phyloP scores from a whole-genome alignment of 2,329 filamentous ascomycete genomes.

The Apiospora arundinis region DNA sequence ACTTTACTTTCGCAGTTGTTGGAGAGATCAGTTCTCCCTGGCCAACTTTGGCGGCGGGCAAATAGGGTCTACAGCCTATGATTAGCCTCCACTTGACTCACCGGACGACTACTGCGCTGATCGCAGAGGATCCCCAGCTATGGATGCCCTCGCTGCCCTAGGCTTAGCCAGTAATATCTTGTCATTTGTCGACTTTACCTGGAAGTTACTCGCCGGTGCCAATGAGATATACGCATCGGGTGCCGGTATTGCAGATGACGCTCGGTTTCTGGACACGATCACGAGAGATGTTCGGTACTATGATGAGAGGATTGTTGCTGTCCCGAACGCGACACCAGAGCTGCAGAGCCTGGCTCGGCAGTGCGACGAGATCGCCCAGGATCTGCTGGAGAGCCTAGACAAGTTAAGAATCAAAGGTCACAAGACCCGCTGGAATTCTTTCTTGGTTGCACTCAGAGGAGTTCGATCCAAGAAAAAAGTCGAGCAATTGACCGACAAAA shows the following conservation, averaged over 20 bases:
- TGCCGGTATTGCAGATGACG: background rate
- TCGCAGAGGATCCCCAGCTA: background rate
- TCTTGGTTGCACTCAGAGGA: background rate
- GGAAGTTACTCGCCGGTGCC: background rate
- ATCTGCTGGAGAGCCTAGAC: background rate
- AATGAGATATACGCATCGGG: background rate
- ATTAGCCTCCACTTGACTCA: background rate
- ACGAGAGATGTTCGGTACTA: background rate
- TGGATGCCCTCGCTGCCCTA: background rate
- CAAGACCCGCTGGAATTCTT: background rate
- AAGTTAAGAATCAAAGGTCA: background rate
- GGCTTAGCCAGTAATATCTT: background rate
- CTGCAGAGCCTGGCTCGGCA: background rate
- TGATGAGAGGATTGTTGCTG: too few relatives aligned
- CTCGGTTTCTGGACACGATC: background rate
- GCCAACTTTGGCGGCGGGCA: too few relatives aligned
- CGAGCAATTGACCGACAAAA: background rate
- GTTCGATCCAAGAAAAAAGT: background rate
- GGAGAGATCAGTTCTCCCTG: too few relatives aligned
- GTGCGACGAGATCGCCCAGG: background rate
- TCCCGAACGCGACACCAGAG: background rate
- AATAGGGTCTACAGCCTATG: background rate
- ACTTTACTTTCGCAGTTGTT: too few relatives aligned
- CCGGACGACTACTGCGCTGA: background rate
- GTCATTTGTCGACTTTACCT: background rate